Conservation (phyloP, 2,329 filamentous ascomycete species). For the Calycina herbarum region DNA sequence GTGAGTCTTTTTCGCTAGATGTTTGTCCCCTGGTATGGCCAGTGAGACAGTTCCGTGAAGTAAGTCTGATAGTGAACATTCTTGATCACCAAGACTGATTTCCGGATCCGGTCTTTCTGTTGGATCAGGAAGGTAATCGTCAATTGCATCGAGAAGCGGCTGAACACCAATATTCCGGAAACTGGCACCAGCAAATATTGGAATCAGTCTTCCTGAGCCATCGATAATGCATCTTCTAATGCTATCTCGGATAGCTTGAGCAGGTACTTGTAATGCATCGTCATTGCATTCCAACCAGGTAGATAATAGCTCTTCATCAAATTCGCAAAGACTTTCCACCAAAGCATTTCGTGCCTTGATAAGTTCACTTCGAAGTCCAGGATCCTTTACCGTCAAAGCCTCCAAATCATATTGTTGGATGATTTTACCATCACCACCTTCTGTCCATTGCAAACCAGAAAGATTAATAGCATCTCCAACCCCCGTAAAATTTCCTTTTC, state of each 20-base stretch:
- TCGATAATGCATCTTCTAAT: conserved; percentile 70
- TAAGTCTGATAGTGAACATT: conserved; percentile 53
- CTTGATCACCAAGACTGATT: conserved; percentile 63
- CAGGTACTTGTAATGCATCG: conserved; percentile 66
- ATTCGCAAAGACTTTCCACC: conserved; percentile 81
- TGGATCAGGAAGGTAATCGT: conserved; percentile 84
- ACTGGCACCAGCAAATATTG: conserved; percentile 88
- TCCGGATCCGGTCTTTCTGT: conserved; percentile 76
- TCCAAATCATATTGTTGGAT: conserved; percentile 57
- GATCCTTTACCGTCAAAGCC: conserved; percentile 51
- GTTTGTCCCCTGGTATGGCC: conserved; percentile 36
- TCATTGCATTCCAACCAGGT: conserved; percentile 77
- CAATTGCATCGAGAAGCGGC: conserved; percentile 82
- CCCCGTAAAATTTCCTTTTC: conserved; percentile 74
- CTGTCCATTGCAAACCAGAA: conserved; percentile 72
- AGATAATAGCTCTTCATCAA: conserved; percentile 84
- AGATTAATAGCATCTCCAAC: conserved; percentile 81
- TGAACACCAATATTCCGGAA: conserved; percentile 94
- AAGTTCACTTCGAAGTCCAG: conserved; percentile 62
- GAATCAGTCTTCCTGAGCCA: conserved; percentile 72
- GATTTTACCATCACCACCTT: conserved; percentile 63
- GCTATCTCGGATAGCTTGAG: conserved; percentile 67
- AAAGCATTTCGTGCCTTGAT: conserved; percentile 73
- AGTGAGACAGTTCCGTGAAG: conserved; percentile 47
- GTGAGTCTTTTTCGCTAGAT: conserved; percentile 41